Base-by-base conservation (phyloP, 1,284 basidiomycete species). In the Earliella scabrosa region DNA sequence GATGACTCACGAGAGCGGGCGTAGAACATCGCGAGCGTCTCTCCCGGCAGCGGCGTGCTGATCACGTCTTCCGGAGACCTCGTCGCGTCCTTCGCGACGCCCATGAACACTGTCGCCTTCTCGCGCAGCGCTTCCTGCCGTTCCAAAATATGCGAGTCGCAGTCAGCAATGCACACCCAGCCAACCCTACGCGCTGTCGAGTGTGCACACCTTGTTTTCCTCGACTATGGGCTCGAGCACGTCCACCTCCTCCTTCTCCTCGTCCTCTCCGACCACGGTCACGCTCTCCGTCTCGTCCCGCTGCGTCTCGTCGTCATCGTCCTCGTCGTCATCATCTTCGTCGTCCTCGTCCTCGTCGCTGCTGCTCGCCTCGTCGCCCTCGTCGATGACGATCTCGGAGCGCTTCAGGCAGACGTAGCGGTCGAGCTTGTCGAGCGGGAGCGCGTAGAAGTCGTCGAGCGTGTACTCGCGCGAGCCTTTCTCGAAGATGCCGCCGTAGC, bases 401-500 rank as follows among this genome's bases (percentile, higher is more conserved):
- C 82, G 77, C 68, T 87, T 90, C 62, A 93, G 74, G 65, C 92
- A 93, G 4, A 77, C 72, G 68, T 83, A 95, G 5, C 80, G 75
- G 50, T 95, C 93, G 66, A 94, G 75, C 70, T 95, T 95, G 67
- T 95, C 92, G 18, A 95, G 76, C 56, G 86, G 82, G 16, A 95
- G 73, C 0, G 82, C 78, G 68, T 93, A 80, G 66, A 95, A 95
- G 67, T 95, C 93, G 64, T 93, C 92, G 7, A 95, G 75, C 0
- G 93, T 95, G 65, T 92, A 95, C 71, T 96, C 93, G 35, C 84
- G 82, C 7, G 88, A 81, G 0, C 90, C 87, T 10, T 83, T 81
- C 71, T 96, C 93, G 63, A 86, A 89, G 23, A 95, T 95, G 0
- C 94, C 94, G 2, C 93, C 93, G 65, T 95, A 95, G 51, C 92